These are phyloP conservation scores for Dactylella cylindrospora DNA, from an alignment of 2,329 filamentous ascomycete species.

Conservation along the genomic window DNA sequence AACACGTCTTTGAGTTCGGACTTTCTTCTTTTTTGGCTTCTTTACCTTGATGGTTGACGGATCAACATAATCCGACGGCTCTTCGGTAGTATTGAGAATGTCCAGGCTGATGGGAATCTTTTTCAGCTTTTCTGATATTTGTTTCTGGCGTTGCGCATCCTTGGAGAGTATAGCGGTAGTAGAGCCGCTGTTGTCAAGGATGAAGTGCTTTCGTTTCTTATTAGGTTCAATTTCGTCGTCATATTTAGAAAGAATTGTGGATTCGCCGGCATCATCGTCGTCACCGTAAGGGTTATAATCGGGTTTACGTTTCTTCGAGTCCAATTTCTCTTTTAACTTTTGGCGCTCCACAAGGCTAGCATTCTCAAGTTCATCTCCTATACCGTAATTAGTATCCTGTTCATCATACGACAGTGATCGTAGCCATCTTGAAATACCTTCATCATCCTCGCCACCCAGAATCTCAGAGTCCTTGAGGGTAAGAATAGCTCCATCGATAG, in stretches of 20 bases:
- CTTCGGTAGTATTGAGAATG: constrained; percentile 64
- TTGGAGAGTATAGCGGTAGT: constrained; percentile 64
- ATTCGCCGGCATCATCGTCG: constrained; percentile 64
- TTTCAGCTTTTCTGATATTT: constrained; percentile 63
- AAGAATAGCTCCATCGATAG: constrained; percentile 77
- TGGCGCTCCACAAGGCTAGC: constrained; percentile 70
- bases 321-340: constrained; percentile 71
- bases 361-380: constrained; percentile 87
- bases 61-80: constrained; percentile 84
- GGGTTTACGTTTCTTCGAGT: constrained; percentile 85
- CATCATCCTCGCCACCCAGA: constrained; percentile 65
- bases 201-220: constrained; percentile 77
- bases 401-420: no score
- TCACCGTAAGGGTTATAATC: constrained; percentile 82
- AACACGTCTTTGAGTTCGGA: constrained; percentile 47
- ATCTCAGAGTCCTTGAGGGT: constrained; percentile 94
- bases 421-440: constrained; percentile 55
- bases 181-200: constrained; percentile 74
- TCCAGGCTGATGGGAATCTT: constrained; percentile 76
- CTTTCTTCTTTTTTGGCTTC: constrained; percentile 80
- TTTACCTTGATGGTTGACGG: constrained; percentile 85
- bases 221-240: constrained; percentile 94
- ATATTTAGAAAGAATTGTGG: constrained; percentile 80
- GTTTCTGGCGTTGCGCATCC: constrained; percentile 58
- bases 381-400: constrained; percentile 53